Conservation (phyloP, 1,284 basidiomycete genomes). For the Leccinum pallidistipes region DNA sequence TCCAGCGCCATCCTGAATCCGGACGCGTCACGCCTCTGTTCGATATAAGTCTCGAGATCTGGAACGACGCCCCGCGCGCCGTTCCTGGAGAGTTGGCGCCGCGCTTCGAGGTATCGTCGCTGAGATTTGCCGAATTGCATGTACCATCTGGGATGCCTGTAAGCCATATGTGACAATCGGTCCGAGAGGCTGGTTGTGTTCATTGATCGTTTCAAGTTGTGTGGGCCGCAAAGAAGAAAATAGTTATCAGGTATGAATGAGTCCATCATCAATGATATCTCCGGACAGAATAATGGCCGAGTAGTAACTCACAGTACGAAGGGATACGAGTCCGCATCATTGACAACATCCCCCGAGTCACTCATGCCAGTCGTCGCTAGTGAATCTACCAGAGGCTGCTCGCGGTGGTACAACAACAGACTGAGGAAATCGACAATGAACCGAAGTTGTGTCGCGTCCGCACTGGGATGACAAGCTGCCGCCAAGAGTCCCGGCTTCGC, state of each 20-base stretch:
- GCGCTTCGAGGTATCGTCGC: slow-evolving; percentile 30
- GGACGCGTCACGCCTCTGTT: slow-evolving; percentile 45
- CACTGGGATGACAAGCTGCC: slow-evolving; percentile 55
- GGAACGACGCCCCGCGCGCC: slow-evolving; percentile 31
- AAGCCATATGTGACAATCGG: slow-evolving; percentile 26
- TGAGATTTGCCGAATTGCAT: slow-evolving; percentile 38
- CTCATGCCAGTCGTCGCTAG: not conserved
- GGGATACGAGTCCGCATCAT: slow-evolving; percentile 3
- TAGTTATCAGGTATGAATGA: slow-evolving; percentile 2
- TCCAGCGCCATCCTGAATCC: slow-evolving; percentile 53
- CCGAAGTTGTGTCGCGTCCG: slow-evolving; percentile 54
- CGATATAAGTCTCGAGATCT: slow-evolving; percentile 47
- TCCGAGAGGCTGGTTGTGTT: slow-evolving; percentile 26
- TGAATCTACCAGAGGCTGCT: slow-evolving; percentile 3
- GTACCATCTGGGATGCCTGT: slow-evolving; percentile 27
- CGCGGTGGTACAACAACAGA: slow-evolving; percentile 39
- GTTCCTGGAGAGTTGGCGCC: slow-evolving; percentile 5
- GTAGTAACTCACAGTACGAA: slow-evolving; percentile 23
- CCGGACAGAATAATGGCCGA: not conserved
- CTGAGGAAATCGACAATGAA: slow-evolving; percentile 52
- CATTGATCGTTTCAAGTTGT: not conserved
- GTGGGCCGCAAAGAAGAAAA: not conserved
- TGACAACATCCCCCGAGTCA: not conserved
- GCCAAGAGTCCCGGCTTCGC: slow-evolving; percentile 55
- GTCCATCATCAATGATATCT: slow-evolving; percentile 11